Conservation (phyloP, 2,329 filamentous ascomycete species). For the Colletotrichum paranaense region DNA sequence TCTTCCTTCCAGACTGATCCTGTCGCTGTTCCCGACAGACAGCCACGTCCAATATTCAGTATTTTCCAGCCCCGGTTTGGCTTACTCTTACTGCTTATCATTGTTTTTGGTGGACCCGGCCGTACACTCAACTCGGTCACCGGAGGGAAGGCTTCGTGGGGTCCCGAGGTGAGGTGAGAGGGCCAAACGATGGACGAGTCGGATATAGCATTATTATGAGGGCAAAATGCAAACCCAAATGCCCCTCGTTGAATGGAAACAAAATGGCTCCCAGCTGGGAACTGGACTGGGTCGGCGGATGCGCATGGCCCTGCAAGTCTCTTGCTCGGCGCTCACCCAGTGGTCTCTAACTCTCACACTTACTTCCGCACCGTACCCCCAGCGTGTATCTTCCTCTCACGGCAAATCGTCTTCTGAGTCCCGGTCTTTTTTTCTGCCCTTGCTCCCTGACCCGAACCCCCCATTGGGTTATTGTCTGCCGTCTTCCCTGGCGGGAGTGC, state of each 20-base stretch:
- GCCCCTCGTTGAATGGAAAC: neutral
- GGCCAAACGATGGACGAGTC: neutral
- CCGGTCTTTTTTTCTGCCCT: constrained; percentile 4
- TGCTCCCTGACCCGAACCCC: constrained; percentile 6
- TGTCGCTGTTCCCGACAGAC: neutral
- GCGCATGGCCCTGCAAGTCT: constrained; percentile 16
- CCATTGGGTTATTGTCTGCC: constrained; percentile 4
- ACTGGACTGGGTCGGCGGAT: constrained; percentile 2
- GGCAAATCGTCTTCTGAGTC: neutral
- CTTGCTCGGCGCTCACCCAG: constrained; percentile 14
- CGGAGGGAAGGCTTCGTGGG: neutral
- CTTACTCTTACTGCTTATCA: neutral
- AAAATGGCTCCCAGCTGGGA: neutral
- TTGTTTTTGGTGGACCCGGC: neutral
- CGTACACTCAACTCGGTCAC: neutral
- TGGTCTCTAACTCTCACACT: constrained; percentile 1
- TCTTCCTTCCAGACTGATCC: neutral
- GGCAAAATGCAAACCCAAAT: neutral
- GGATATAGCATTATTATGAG: neutral
- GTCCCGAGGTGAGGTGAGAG: neutral
- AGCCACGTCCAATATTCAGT: neutral
- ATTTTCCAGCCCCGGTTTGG: neutral
- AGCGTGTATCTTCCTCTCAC: neutral
- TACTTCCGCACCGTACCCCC: neutral
- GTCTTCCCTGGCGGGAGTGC: constrained; percentile 21